Conservation (phyloP, 345 rosid species). For the Firmiana major region DNA sequence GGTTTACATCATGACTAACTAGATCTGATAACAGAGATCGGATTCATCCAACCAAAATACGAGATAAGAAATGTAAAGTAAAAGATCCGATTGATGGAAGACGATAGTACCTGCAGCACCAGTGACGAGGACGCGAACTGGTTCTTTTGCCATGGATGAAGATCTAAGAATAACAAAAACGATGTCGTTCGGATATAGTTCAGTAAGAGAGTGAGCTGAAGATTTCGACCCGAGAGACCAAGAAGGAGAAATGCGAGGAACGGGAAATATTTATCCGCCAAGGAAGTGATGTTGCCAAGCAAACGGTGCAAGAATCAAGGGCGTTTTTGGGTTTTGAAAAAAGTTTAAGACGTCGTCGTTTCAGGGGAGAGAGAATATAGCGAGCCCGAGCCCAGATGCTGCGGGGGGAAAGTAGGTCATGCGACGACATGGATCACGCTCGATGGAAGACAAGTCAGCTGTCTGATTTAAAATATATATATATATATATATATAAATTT, state of each 20-base stretch:
- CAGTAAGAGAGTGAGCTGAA: neutral
- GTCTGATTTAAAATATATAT: too few relatives aligned
- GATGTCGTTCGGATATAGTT: neutral
- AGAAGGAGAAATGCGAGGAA: neutral
- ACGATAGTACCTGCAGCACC: conserved; percentile 85
- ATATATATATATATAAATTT: too few relatives aligned
- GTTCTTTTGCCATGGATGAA: conserved; percentile 75
- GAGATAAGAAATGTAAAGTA: neutral
- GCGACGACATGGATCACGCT: too few relatives aligned
- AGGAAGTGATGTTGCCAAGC: neutral
- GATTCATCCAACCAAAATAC: neutral
- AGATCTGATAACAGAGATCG: conserved; percentile 3
- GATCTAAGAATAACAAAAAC: conserved; percentile 6
- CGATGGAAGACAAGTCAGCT: too few relatives aligned
- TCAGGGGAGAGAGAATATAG: neutral
- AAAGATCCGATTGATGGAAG: neutral
- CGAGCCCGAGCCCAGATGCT: too few relatives aligned
- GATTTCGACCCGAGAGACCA: neutral
- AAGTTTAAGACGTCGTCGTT: neutral
- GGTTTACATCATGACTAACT: neutral
- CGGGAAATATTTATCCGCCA: neutral
- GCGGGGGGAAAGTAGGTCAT: too few relatives aligned
- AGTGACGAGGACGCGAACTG: conserved; percentile 94
- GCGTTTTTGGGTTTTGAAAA: too few relatives aligned
- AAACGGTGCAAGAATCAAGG: neutral